phyloP scores from a whole-genome alignment of 768 basidiomycete genomes.

The Cyclocybe cylindracea region DNA sequence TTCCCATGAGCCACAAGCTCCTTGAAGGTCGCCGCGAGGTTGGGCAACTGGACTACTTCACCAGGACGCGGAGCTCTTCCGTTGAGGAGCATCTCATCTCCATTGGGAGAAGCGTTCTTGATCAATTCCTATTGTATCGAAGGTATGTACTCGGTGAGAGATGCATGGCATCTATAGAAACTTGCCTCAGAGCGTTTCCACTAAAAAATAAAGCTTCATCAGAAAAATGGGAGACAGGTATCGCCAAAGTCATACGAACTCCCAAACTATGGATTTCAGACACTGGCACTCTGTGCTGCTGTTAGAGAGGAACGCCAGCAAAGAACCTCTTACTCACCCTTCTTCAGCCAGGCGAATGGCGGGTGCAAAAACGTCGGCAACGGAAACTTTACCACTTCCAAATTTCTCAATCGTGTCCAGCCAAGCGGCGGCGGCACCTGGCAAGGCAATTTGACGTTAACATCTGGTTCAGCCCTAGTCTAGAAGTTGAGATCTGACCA shows the following conservation, averaged over 20 bases:
- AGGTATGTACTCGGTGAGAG: not conserved
- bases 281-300: constrained; percentile 67
- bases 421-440: constrained; percentile 95
- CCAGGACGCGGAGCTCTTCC: constrained; percentile 85
- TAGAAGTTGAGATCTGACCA: constrained; percentile 33
- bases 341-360: constrained; percentile 92
- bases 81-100: constrained; percentile 82
- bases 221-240: not conserved
- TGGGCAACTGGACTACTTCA: constrained; percentile 79
- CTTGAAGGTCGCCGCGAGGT: constrained; percentile 83
- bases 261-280: constrained; percentile 74
- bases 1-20: constrained; percentile 80
- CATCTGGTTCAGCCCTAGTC: not conserved
- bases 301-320: not conserved
- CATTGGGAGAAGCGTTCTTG: constrained; percentile 83
- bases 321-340: constrained; percentile 52
- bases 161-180: not conserved
- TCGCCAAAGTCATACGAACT: constrained; percentile 32
- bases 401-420: constrained; percentile 83
- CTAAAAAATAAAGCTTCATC: constrained; percentile 23
- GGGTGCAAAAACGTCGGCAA: constrained; percentile 78
- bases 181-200: constrained; percentile 61
- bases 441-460: not conserved
- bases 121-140: constrained; percentile 51
- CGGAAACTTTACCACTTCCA: constrained; percentile 68